A percentile compares a stretch with the other conserved stretches of the same genome.
Evolutionary conservation across 768 basidiomycete genomes (phyloP).

Genomic region (Psilocybe cubensis): DNA sequence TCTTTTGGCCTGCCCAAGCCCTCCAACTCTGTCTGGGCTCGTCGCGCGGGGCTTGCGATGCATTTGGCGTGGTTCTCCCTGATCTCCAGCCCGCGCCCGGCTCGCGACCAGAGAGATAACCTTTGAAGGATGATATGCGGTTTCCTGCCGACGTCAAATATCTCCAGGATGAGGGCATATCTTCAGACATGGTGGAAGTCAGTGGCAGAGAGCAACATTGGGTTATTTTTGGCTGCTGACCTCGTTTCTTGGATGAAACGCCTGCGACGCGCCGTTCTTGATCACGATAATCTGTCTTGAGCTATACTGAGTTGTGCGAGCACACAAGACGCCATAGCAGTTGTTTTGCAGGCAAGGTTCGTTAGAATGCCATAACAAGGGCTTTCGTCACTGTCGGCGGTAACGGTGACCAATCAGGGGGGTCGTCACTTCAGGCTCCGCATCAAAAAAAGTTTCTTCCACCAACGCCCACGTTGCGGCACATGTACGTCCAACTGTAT

Average conservation of each 20-base stretch:
- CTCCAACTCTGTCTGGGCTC: conserved; percentile 53
- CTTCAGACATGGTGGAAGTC: conserved; percentile 35
- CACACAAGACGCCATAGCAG: not conserved
- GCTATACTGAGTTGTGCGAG: not conserved
- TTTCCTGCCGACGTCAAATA: conserved; percentile 34
- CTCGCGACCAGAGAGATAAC: conserved; percentile 52
- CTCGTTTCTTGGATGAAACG: not conserved
- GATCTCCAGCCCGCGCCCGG: conserved; percentile 24
- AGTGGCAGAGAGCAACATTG: conserved; percentile 13
- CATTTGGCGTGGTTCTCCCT: conserved; percentile 11
- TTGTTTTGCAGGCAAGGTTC: not conserved
- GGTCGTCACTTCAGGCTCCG: conserved; percentile 1
- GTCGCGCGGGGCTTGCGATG: conserved; percentile 19
- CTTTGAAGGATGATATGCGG: conserved; percentile 45
- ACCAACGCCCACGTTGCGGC: not conserved
- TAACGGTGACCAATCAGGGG: not conserved
- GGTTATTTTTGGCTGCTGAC: conserved; percentile 23
- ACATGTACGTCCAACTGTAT: not conserved
- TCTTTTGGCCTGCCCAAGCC: conserved; percentile 67
- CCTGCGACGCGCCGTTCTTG: conserved; percentile 1
- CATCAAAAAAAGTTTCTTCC: conserved; percentile 7
- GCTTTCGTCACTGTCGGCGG: not conserved
- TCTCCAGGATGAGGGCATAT: conserved; percentile 39
- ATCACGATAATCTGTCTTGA: not conserved
- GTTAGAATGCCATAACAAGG: not conserved